These are phyloP conservation scores for Flaveria bidentis DNA, from an alignment of 129 eudicot species.

Conservation along the genomic window DNA sequence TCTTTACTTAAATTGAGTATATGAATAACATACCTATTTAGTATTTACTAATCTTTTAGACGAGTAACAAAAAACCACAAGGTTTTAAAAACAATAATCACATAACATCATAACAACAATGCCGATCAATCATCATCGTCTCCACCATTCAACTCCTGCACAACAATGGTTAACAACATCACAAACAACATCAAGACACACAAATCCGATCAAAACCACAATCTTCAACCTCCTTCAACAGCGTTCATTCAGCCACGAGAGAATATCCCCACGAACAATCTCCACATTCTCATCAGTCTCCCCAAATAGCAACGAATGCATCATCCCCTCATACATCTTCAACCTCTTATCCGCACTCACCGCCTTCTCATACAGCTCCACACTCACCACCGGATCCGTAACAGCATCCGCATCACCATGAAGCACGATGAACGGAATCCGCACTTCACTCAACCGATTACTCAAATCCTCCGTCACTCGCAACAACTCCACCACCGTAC, in stretches of 20 bases:
- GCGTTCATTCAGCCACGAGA: slow-evolving; percentile 68
- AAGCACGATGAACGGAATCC: slow-evolving; percentile 57
- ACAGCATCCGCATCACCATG: slow-evolving; percentile 87
- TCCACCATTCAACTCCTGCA: slow-evolving; percentile 22
- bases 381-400: slow-evolving; percentile 80
- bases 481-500: slow-evolving; percentile 67
- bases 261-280: slow-evolving; percentile 61
- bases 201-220: slow-evolving; percentile 4
- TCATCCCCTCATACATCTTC: slow-evolving; percentile 77
- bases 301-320: slow-evolving; percentile 92
- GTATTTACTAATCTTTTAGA: too few species aligned
- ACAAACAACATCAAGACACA: slow-evolving; percentile 1
- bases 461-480: slow-evolving; percentile 68
- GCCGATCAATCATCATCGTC: not conserved
- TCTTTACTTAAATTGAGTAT: too few species aligned
- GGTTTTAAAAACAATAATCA: too few species aligned
- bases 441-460: slow-evolving; percentile 47
- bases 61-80: too few species aligned
- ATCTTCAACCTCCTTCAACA: slow-evolving; percentile 35
- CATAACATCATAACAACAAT: not conserved
- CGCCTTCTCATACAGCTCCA: slow-evolving; percentile 66
- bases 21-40: too few species aligned
- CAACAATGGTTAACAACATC: slow-evolving; percentile 11
- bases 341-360: slow-evolving; percentile 68
- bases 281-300: slow-evolving; percentile 91